phyloP scores from a whole-genome alignment of 2,329 filamentous ascomycete species.

The Hymenoscyphus infarciens region DNA sequence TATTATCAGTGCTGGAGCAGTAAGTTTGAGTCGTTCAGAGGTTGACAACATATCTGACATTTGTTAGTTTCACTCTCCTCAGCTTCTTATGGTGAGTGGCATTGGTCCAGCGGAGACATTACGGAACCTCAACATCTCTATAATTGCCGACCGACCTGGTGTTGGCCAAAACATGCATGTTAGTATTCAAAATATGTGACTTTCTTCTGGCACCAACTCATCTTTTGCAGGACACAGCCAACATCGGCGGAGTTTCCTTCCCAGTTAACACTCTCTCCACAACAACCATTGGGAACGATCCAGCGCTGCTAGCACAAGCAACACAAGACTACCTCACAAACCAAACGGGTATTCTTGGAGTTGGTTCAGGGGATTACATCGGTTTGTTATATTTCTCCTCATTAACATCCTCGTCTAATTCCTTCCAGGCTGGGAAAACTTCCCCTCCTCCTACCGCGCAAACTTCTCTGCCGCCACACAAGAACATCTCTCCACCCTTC shows the following conservation, averaged over 20 bases:
- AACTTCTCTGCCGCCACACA: background rate
- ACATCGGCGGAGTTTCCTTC: background rate
- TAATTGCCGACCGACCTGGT: slow-evolving; percentile 48
- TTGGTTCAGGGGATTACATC: slow-evolving; percentile 5
- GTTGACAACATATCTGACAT: no score
- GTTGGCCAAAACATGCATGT: slow-evolving; percentile 48
- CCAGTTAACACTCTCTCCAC: background rate
- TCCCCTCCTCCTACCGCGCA: background rate
- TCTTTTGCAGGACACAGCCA: background rate
- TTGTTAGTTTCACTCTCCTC: slow-evolving; percentile 42
- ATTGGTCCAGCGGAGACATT: slow-evolving; percentile 44
- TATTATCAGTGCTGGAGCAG: slow-evolving; percentile 47
- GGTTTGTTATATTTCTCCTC: no score
- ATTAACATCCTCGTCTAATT: no score
- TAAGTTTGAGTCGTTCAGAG: slow-evolving; percentile 21
- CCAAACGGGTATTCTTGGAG: slow-evolving; percentile 1
- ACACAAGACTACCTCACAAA: background rate
- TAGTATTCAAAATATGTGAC: slow-evolving; percentile 19
- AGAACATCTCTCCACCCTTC: background rate
- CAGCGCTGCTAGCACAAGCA: background rate
- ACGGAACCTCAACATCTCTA: slow-evolving; percentile 41
- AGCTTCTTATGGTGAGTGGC: slow-evolving; percentile 48
- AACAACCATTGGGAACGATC: background rate
- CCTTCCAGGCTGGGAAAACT: slow-evolving; percentile 13
- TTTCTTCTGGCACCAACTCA: background rate